A percentile compares a stretch with the other conserved stretches of the same genome.
phyloP scores from a whole-genome alignment of 2,329 filamentous ascomycete species.

The Rosellinia necatrix region DNA sequence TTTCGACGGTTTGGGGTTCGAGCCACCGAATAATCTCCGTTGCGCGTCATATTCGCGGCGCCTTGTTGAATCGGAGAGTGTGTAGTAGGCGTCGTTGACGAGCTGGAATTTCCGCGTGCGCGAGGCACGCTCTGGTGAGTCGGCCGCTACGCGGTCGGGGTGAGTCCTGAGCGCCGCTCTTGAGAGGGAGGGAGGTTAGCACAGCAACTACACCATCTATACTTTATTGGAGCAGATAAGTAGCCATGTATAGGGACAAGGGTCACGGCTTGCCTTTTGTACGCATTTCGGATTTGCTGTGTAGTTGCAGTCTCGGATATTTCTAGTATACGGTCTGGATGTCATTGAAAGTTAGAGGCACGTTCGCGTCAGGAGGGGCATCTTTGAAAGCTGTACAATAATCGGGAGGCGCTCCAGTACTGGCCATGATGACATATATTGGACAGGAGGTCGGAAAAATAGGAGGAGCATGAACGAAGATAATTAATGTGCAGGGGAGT shows the following conservation, averaged over 20 bases:
- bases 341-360: conserved; percentile 30
- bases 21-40: conserved; percentile 60
- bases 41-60: conserved; percentile 85
- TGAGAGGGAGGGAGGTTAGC: conserved; percentile 19
- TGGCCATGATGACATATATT: conserved; percentile 44
- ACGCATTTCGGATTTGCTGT: conserved; percentile 88
- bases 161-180: conserved; percentile 90
- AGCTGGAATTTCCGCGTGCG: conserved; percentile 90
- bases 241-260: no score
- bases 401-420: conserved; percentile 53
- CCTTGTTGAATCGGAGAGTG: conserved; percentile 77
- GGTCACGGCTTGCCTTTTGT: conserved; percentile 73
- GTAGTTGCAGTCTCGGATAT: conserved; percentile 74
- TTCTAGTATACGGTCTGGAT: conserved; percentile 73
- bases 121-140: conserved; percentile 79
- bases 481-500: not conserved
- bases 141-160: conserved; percentile 83
- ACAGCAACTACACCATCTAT: not conserved
- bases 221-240: not conserved
- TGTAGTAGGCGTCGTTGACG: conserved; percentile 93
- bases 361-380: conserved; percentile 16
- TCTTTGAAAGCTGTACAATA: conserved; percentile 56
- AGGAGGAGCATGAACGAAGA: not conserved
- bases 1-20: conserved; percentile 45
- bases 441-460: not conserved